Evolutionary conservation across 2,329 filamentous ascomycete species (phyloP), one percentile per base, ranked within the genome.

Genomic region (Ceratocystis smalleyi): DNA sequence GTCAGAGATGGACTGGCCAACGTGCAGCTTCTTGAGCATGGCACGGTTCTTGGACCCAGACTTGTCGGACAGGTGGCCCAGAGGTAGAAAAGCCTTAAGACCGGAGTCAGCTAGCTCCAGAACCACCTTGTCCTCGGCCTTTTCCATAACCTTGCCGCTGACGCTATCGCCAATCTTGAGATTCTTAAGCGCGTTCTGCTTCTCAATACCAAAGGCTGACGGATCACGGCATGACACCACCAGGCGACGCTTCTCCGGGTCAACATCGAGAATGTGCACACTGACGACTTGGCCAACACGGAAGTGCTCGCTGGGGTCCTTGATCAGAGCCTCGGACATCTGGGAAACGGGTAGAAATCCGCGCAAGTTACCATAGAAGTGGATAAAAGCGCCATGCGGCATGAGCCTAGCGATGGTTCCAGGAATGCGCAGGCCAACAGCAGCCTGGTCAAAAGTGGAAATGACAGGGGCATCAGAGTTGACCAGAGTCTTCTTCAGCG

Each of bases 261-360:
- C 85, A 61, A 96, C 84, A 61, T 86, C 88, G 43, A 96, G 75
- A n/a, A 95, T 84, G 70, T 92, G 89, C 22, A 96, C 88, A 70
- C 84, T 95, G 68, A 99, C 87, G 1, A 95, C 92, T 73, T 99
- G 94, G 0, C 94, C 95, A 54, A 85, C 76, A 43, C 87, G 85
- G 77, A 99, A 99, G 74, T 97, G 91, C 71, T 95, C 85, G 57
- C 83, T 83, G 3, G 94, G 91, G 71, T 96, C 88, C 69, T 87
- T 83, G 70, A 99, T 96, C 71, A 87, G 96, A 10, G 91, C 91
- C 73, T 99, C 94, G 72, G 94, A 97, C 94, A 99, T 99, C 75
- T 99, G 92, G 1, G 89, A 89, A 0, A 95, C 86, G 1, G 94
- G 94, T 64, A 99, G 79, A 77, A 95, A 99, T 7, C 88, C 95